Evolutionary conservation across 192 early-diverging fungal genomes (phyloP), one percentile per base, ranked within the genome.

Genomic region (Podochytrium sp.): DNA sequence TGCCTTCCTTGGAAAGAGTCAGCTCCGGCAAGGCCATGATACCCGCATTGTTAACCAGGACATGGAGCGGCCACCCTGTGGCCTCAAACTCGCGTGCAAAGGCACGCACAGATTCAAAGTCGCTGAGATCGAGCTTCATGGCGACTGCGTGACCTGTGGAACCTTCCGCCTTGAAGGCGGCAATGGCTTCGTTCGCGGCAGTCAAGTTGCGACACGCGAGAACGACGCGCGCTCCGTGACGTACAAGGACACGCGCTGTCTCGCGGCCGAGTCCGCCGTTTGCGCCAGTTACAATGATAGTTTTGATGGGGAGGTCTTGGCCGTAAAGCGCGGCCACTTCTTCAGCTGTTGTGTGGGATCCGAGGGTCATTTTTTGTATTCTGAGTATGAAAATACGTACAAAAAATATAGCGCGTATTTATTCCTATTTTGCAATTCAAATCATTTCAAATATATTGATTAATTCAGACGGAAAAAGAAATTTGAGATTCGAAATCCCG

Each of bases 1-100:
- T 69, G n/a, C 87, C 87, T 37, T 90, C 83, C n/a, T 75, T 73
- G 25, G 82, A 79, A 20, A 72, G 38, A 1, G 76, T 61, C 7
- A 23, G 50, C 43, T 75, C 73, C 3, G 85, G 85, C 29, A 69
- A 72, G 16, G 78, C 78, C 88, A 88, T 88, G 38, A 83, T 70
- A 7, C 78, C 80, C 42, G 73, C 42, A 67, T 50, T 40, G 37
- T 72, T 37, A 23, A 70, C 23, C 32, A 70, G 47, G 39, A 70
- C 49, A 38, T 81, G 67, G 27, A 81, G 39, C 14, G 56, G 71
- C 16, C 27, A 68, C n/a, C 64, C 69, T 35, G 33, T 73, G 30
- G 25, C 60, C 39, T 34, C 51, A 34, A 70, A 80, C 56, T 73
- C 75, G 32, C 68, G 43, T 27, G 79, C 83, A 64, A 75, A 80